Percentiles rank a stretch among this genome's conserved stretches.
These are phyloP conservation scores for Diaporthe sp. DNA, from an alignment of 2,329 filamentous ascomycete species.

Conservation along the genomic window DNA sequence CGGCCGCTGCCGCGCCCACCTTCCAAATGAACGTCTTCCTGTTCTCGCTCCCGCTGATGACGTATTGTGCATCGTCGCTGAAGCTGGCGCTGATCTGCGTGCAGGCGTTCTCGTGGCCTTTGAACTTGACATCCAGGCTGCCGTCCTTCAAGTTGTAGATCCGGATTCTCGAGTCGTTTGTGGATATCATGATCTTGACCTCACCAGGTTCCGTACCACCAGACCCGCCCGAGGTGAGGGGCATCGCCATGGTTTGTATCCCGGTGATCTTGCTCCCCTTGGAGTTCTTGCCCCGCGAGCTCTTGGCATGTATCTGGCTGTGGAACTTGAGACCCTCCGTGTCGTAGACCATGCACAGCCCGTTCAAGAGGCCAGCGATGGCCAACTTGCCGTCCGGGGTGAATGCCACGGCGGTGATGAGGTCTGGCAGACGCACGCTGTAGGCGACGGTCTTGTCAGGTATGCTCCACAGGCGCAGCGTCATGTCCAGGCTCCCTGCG, in stretches of 20 bases:
- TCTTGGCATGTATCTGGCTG: slow-evolving; percentile 92
- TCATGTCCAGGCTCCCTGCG: slow-evolving; percentile 90
- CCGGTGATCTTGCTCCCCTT: slow-evolving; percentile 98
- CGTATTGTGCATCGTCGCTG: slow-evolving; percentile 86
- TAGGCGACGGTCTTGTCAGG: slow-evolving; percentile 95
- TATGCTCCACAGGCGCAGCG: slow-evolving; percentile 94
- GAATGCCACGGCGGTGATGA: slow-evolving; percentile 95
- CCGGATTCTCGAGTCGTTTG: slow-evolving; percentile 92
- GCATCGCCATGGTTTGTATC: slow-evolving; percentile 80
- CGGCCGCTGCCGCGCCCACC: slow-evolving; percentile 49
- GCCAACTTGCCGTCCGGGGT: slow-evolving; percentile 91
- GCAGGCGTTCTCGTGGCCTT: slow-evolving; percentile 89
- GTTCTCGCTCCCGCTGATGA: slow-evolving; percentile 95
- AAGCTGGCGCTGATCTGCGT: slow-evolving; percentile 93
- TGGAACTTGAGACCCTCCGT: slow-evolving; percentile 89
- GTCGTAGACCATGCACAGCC: slow-evolving; percentile 90
- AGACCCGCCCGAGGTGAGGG: slow-evolving; percentile 52
- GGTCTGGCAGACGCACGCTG: slow-evolving; percentile 81
- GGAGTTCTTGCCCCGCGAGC: slow-evolving; percentile 90
- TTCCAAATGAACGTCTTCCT: slow-evolving; percentile 93
- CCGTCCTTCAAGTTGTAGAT: slow-evolving; percentile 92
- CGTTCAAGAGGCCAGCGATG: slow-evolving; percentile 89
- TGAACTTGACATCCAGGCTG: slow-evolving; percentile 87
- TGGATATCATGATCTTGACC: slow-evolving; percentile 89
- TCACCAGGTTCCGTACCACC: slow-evolving; percentile 66